Conservation (phyloP, 495 filamentous ascomycete genomes). For the Daldinia childiae region DNA sequence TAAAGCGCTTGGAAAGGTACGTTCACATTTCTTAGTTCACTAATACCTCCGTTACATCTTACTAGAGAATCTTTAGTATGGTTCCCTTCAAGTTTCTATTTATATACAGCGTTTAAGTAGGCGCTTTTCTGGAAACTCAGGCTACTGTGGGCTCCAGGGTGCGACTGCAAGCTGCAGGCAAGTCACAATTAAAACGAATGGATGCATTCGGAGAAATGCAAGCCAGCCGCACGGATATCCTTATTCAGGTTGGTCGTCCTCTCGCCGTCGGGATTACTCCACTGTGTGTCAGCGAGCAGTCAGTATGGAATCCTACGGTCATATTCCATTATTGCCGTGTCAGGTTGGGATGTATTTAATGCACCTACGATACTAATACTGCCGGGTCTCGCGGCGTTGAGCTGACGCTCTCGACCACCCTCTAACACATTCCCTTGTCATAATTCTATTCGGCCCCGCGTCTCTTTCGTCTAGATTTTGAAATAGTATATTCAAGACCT, state of each 20-base stretch:
- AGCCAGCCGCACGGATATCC: constrained; percentile 25
- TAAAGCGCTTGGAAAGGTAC: constrained; percentile 80
- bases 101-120: constrained; percentile 34
- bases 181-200: constrained; percentile 21
- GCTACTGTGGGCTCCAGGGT: constrained; percentile 9
- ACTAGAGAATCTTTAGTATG: neutral
- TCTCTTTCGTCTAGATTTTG: neutral
- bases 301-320: constrained; percentile 27
- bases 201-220: constrained; percentile 24
- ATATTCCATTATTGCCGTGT: constrained; percentile 21
- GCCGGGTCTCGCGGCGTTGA: constrained; percentile 27
- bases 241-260: neutral
- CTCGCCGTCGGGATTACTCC: constrained; percentile 4
- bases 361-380: constrained; percentile 19
- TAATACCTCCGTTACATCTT: constrained; percentile 6
- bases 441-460: constrained; percentile 17
- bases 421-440: constrained; percentile 13
- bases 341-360: constrained; percentile 11
- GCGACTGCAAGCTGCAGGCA: constrained; percentile 34
- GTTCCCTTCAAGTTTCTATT: constrained; percentile 28
- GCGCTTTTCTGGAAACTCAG: constrained; percentile 9
- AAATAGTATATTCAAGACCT: constrained; percentile 4
- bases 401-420: constrained; percentile 26
- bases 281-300: constrained; percentile 1
- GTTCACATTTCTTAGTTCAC: constrained; percentile 40